Evolutionary conservation across 805 yeast genomes (phyloP), one percentile per base, ranked within the genome.

Genomic region (Ogataea sp.): DNA sequence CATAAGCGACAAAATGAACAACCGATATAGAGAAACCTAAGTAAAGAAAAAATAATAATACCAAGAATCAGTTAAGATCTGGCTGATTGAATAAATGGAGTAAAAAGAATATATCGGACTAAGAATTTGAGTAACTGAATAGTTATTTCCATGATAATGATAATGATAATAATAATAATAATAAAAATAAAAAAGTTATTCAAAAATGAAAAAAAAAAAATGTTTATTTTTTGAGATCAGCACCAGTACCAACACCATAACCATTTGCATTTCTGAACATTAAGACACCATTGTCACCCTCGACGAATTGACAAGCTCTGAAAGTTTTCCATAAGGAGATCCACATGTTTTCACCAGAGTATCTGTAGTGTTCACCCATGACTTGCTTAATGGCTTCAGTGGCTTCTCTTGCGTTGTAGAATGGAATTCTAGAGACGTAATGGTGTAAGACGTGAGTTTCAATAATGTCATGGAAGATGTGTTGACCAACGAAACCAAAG

Each of bases 261-360:
- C 58, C 56, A 47, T 78, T 78, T 45, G 65, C 61, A 54, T 78
- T 78, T 73, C 84, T 76, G 55, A 64, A 78, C 84, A 78, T 78
- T 60, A 65, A 59, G 46, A 83, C 77, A 44, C 86, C 86, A 34
- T 70, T 65, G 36, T 73, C 71, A 50, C 82, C 85, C 44, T 78
- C 86, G 40, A 82, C 84, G 48, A 72, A 82, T 61, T 80, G 85
- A 61, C 89, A 82, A 43, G 69, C 46, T 61, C 89, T 74, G 38
- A 71, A 62, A 46, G 68, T 63, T 45, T 71, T 70, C 83, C 83
- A 76, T 45, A 76, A 59, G 20, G 74, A 59, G 20, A 52, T 46
- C 75, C 78, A 75, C 81, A 76, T 75, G 57, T 65, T 71, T 51
- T 73, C 78, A 47, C 66, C 75, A 26, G 61, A 52, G 50, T 71